Percentiles rank a stretch among this genome's conserved stretches.
These are phyloP conservation scores for Mycocentrospora acerina DNA, from an alignment of 2,329 filamentous ascomycete genomes.

Conservation along the genomic window DNA sequence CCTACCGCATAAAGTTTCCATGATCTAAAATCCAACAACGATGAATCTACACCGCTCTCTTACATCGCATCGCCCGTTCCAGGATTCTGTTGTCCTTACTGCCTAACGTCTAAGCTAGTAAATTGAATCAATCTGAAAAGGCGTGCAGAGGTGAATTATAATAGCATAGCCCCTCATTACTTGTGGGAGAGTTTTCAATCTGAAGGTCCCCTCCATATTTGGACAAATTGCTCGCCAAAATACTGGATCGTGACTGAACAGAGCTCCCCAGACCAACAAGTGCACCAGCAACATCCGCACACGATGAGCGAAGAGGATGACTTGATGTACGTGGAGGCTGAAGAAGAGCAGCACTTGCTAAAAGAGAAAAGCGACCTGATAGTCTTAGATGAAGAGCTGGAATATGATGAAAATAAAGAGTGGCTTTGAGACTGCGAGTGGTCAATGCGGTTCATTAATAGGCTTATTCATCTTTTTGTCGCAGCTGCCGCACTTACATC, in stretches of 20 bases:
- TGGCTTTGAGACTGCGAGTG: constrained; percentile 8
- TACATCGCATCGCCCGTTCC: no score
- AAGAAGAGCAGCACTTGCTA: constrained; percentile 9
- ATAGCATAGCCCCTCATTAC: constrained; percentile 7
- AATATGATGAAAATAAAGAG: constrained; percentile 9
- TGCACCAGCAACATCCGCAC: not conserved
- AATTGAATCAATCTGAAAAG: constrained; percentile 2
- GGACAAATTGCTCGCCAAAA: constrained; percentile 10
- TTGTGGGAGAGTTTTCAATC: constrained; percentile 3
- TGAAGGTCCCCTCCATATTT: constrained; percentile 9
- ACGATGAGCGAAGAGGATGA: constrained; percentile 3
- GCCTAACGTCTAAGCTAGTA: constrained; percentile 7
- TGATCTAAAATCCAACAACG: no score
- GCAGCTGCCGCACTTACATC: constrained; percentile 3
- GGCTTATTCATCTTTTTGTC: constrained; percentile 8
- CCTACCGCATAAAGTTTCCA: no score
- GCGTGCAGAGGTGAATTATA: constrained; percentile 7
- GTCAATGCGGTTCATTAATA: constrained; percentile 7
- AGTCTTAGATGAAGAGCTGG: constrained; percentile 7
- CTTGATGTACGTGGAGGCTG: constrained; percentile 3
- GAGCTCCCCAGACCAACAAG: constrained; percentile 1
- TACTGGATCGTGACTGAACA: constrained; percentile 7
- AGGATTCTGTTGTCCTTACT: constrained; percentile 6
- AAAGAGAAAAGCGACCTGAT: constrained; percentile 1
- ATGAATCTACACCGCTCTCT: no score